Percentiles rank a stretch among this genome's conserved stretches.
Evolutionary conservation across 495 filamentous ascomycete genomes (phyloP).

Genomic region (Cercophora sp.): DNA sequence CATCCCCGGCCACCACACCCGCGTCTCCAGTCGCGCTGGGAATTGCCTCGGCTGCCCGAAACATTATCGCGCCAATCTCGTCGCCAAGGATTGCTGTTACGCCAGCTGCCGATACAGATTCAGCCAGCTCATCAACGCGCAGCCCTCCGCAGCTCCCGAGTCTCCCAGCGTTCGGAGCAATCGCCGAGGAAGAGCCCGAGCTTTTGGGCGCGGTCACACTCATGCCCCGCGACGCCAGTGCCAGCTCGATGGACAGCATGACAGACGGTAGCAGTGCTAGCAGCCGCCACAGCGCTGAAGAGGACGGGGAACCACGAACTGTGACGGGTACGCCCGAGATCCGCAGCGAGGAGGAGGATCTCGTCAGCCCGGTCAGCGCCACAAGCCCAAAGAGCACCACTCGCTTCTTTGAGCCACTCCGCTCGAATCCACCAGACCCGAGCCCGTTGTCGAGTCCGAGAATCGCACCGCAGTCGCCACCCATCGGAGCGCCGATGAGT

Average conservation of each 20-base stretch:
- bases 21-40: slow-evolving; percentile 21
- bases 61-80: slow-evolving; percentile 19
- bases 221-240: slow-evolving; percentile 13
- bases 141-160: slow-evolving; percentile 22
- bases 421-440: neutral
- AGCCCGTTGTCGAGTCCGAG: slow-evolving; percentile 6
- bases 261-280: slow-evolving; percentile 31
- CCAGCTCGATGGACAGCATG: slow-evolving; percentile 31
- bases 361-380: slow-evolving; percentile 23
- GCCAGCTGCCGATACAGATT: neutral
- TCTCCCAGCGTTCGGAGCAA: slow-evolving; percentile 22
- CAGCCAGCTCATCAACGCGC: slow-evolving; percentile 5
- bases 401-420: too few species aligned
- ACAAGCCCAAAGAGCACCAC: slow-evolving; percentile 11
- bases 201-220: slow-evolving; percentile 5
- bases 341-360: slow-evolving; percentile 16
- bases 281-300: slow-evolving; percentile 25
- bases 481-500: neutral
- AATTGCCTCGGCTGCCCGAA: slow-evolving; percentile 22
- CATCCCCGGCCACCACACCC: slow-evolving; percentile 2
- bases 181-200: slow-evolving; percentile 20
- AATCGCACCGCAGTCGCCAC: neutral
- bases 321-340: slow-evolving; percentile 1
- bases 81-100: slow-evolving; percentile 16
- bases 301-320: slow-evolving; percentile 8